These are phyloP conservation scores for Ascochyta koolunga DNA, from an alignment of 2,329 filamentous ascomycete genomes.

Conservation along the genomic window DNA sequence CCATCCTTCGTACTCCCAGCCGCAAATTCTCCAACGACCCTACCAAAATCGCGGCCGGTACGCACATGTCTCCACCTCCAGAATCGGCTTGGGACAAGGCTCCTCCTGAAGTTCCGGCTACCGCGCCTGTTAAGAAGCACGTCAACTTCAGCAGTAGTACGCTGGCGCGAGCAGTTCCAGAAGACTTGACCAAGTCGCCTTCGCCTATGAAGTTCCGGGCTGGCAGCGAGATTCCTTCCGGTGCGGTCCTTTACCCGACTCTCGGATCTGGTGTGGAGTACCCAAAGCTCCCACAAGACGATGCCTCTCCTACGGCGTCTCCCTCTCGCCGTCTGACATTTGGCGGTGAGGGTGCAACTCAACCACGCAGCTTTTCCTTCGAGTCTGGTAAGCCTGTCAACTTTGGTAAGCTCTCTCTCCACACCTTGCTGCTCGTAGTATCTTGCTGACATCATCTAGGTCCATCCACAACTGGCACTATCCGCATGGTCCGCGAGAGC, in stretches of 20 bases:
- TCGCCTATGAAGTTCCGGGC: conserved; percentile 46
- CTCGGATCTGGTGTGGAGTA: conserved; percentile 43
- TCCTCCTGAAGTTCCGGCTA: conserved; percentile 62
- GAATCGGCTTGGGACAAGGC: conserved; percentile 56
- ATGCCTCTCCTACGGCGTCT: conserved; percentile 33
- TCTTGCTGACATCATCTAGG: conserved; percentile 25
- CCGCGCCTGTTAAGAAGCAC: conserved; percentile 76
- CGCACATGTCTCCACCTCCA: conserved; percentile 57
- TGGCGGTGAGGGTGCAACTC: conserved; percentile 33
- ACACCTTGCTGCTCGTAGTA: neutral
- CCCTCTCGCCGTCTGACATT: conserved; percentile 46
- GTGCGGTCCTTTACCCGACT: conserved; percentile 40
- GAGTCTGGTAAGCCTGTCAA: conserved; percentile 52
- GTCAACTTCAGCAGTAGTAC: conserved; percentile 81
- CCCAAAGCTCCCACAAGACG: conserved; percentile 42
- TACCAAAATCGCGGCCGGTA: conserved; percentile 64
- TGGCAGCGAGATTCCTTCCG: conserved; percentile 41
- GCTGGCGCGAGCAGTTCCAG: conserved; percentile 52
- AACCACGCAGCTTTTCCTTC: conserved; percentile 56
- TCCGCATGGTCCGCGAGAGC: conserved; percentile 54
- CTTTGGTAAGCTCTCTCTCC: conserved; percentile 38
- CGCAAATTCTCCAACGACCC: conserved; percentile 66
- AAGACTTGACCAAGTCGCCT: conserved; percentile 43
- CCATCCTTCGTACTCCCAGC: conserved; percentile 66
- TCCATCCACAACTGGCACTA: conserved; percentile 45